Base-by-base conservation (phyloP, 352 stramenopile genomes). In the Sclerospora graminicola region DNA sequence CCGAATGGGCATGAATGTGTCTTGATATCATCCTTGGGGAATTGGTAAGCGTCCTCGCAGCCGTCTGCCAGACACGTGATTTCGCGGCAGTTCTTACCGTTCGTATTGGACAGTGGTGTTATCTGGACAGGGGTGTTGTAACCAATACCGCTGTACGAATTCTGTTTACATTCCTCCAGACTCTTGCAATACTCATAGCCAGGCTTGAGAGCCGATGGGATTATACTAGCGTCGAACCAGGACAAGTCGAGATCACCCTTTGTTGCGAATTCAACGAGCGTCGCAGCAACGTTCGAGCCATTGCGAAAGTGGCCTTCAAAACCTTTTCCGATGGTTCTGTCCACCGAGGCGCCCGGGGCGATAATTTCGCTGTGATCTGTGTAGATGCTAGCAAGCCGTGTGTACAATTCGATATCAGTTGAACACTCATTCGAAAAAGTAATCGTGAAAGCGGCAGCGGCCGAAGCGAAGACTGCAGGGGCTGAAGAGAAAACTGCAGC, bases 171-270 rank as follows among this genome's bases (percentile, higher is more conserved):
- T 38, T 86, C 69, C 16, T 69, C 57, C 7, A 84, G 58, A 28
- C 64, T 82, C 7, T 38, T 44, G 64, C 77, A 89, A 48, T 62
- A 82, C 60, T 82, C 69, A 40, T 61, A 62, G 16, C 57, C 73
- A 10, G 64, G 34, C 23, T 81, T 51, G 30, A 83, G 65, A 10
- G 46, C 54, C 14, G 77, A 54, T 28, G 77, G 77, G 40, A 87
- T 86, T 52, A 84, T 69, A 48, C 71, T 78, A 42, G 87, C 63
- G 51, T 89, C 71, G 36, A 57, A 84, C 69, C 71, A 89, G n/a
- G 59, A 56, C 28, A 82, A 35, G 40, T 66, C 42, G 36, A 77
- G 53, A 39, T 73, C 45, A 32, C 68, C 70, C 54, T 68, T 75
- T 29, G 74, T 86, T 27, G 74, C 67, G 30, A 86, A 69, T 61